These are phyloP conservation scores for Rhododendron molle DNA, from an alignment of 148 eudicot species.

Conservation along the genomic window DNA sequence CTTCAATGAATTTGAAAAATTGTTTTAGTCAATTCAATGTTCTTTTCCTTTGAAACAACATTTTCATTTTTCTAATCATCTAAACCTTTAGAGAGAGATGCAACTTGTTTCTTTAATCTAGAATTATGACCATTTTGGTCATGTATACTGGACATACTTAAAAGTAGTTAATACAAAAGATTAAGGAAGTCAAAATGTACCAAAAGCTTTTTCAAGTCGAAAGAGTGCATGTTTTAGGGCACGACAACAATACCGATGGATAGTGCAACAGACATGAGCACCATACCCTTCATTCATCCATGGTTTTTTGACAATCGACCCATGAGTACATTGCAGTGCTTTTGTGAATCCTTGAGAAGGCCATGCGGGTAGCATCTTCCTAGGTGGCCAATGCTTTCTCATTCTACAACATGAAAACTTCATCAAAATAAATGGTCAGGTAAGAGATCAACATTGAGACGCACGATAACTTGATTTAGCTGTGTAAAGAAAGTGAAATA, in stretches of 20 bases:
- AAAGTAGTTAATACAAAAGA: background rate
- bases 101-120: too few relatives aligned
- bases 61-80: too few relatives aligned
- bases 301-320: conserved; percentile 29
- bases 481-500: background rate
- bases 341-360: conserved; percentile 43
- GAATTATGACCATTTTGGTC: background rate
- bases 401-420: conserved; percentile 25
- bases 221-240: conserved; percentile 21
- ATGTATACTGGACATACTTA: background rate
- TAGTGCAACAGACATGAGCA: conserved; percentile 18
- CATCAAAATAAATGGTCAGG: background rate
- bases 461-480: background rate
- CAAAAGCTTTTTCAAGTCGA: conserved; percentile 12
- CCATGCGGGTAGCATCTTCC: conserved; percentile 21
- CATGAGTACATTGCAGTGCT: conserved; percentile 36
- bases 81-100: too few relatives aligned
- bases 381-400: conserved; percentile 37
- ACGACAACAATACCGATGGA: conserved; percentile 30
- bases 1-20: too few relatives aligned
- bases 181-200: conserved; percentile 7
- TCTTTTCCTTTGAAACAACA: too few relatives aligned
- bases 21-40: too few relatives aligned
- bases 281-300: conserved; percentile 32
- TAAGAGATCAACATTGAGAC: background rate